These are phyloP conservation scores for Stachybotrys chartarum DNA, from an alignment of 2,329 filamentous ascomycete genomes.

Conservation along the genomic window DNA sequence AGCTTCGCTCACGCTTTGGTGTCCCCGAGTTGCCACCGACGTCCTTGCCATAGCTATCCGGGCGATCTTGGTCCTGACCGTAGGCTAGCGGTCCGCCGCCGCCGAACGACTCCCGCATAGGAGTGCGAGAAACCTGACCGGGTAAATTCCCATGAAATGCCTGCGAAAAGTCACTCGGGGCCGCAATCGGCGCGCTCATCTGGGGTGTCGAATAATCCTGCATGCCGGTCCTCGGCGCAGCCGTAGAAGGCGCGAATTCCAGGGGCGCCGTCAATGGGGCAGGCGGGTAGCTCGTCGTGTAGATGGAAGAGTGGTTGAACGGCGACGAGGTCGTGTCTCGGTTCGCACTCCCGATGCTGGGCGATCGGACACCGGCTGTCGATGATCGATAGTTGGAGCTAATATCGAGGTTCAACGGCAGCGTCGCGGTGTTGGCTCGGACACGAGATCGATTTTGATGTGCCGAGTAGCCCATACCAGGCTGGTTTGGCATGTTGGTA, in stretches of 20 bases:
- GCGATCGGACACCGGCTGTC: constrained; percentile 6
- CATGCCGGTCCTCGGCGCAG: constrained; percentile 21
- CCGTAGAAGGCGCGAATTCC: constrained; percentile 32
- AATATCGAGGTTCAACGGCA: constrained; percentile 38
- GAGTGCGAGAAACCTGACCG: constrained; percentile 28
- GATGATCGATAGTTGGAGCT: constrained; percentile 36
- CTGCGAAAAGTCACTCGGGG: constrained; percentile 44
- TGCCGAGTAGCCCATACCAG: constrained; percentile 40
- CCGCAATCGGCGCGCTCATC: constrained; percentile 46
- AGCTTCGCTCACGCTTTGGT: constrained; percentile 30
- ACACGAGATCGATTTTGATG: constrained; percentile 38
- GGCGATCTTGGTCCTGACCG: constrained; percentile 5
- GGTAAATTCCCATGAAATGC: constrained; percentile 36
- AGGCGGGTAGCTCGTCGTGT: constrained; percentile 44
- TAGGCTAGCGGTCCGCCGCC: constrained; percentile 22
- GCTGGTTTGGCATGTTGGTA: constrained; percentile 30
- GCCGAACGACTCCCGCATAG: constrained; percentile 38
- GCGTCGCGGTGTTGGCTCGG: constrained; percentile 40
- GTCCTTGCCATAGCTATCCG: constrained; percentile 7
- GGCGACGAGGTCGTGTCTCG: constrained; percentile 26
- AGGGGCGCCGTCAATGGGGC: constrained; percentile 47
- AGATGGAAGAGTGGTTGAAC: constrained; percentile 34
- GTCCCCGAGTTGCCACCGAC: constrained; percentile 16
- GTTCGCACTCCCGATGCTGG: constrained; percentile 4
- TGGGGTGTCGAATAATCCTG: constrained; percentile 46